phyloP scores from a whole-genome alignment of 2,329 filamentous ascomycete genomes.

The Fusarium sp. region DNA sequence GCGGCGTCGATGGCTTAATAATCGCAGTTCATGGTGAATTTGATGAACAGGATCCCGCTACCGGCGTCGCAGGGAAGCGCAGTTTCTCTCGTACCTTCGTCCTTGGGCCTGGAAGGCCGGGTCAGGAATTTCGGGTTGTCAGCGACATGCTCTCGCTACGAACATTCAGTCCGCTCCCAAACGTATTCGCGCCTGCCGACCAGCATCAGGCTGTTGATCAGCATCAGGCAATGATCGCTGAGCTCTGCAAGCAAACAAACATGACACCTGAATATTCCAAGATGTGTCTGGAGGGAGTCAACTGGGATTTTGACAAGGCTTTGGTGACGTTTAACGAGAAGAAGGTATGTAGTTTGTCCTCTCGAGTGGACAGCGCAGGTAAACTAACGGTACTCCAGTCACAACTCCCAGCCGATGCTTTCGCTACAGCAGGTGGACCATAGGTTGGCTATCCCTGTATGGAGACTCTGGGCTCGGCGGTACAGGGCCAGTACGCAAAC shows the following conservation, averaged over 20 bases:
- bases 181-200: slow-evolving; percentile 53
- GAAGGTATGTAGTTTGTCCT: slow-evolving; percentile 64
- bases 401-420: slow-evolving; percentile 62
- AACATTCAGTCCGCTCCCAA: slow-evolving; percentile 67
- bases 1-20: slow-evolving; percentile 80
- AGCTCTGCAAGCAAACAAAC: slow-evolving; percentile 80
- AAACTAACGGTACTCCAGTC: slow-evolving; percentile 48
- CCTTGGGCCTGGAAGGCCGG: slow-evolving; percentile 77
- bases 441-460: slow-evolving; percentile 20
- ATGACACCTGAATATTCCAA: slow-evolving; percentile 84
- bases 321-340: slow-evolving; percentile 79
- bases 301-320: slow-evolving; percentile 83
- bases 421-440: slow-evolving; percentile 42
- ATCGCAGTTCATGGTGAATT: slow-evolving; percentile 87
- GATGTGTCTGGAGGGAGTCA: slow-evolving; percentile 81
- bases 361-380: background rate
- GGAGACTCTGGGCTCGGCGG: background rate
- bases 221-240: slow-evolving; percentile 76
- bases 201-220: slow-evolving; percentile 68
- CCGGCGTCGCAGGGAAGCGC: slow-evolving; percentile 70
- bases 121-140: slow-evolving; percentile 75
- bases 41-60: slow-evolving; percentile 73
- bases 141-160: slow-evolving; percentile 82
- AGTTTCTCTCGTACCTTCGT: slow-evolving; percentile 87
- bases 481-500: background rate